Evolutionary conservation across 495 filamentous ascomycete genomes (phyloP), one percentile per base, ranked within the genome.

Genomic region (Venustampulla echinocandica): DNA sequence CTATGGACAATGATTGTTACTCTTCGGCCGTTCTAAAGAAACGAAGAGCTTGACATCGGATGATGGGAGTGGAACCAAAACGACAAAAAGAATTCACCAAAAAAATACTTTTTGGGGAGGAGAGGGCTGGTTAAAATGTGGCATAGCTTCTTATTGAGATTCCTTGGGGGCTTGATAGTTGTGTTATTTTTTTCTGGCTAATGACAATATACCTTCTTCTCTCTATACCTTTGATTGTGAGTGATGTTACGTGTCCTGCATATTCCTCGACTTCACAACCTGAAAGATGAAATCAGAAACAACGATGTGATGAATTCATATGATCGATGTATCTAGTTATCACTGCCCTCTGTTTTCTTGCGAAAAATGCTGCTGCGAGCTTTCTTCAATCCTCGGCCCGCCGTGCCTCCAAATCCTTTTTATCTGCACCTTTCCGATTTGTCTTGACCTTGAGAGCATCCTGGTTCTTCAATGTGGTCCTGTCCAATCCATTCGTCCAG

Each of bases 131-230:
- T 40, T 40, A 18, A 20, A 20, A 40, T 17, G 23, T 18, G 15
- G 13, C 37, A 23, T 35, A 35, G 37, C 17, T n/a, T 40, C 37
- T 6, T 22, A 40, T 40, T 10, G 37, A 22, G 5, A 7, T 10
- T 22, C n/a, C n/a, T n/a, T n/a, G n/a, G 27, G 4, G 37, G 37
- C 37, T 40, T 19, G 18, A 40, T 40, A 40, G 37, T 40, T 40
- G 11, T 20, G 37, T n/a, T n/a, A n/a, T 40, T 40, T 17, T 40
- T 23, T 40, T 20, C 37, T 40, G 18, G 37, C 37, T 21, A 40
- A 40, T 40, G 22, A n/a, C n/a, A n/a, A n/a, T n/a, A 5, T 17
- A 37, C 10, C 18, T 40, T 40, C 22, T 40, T n/a, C 37, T 40
- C 37, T 40, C 37, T 9, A 40, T 22, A 3, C n/a, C 11, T 22